These are phyloP conservation scores for Alternaria longipes DNA, from an alignment of 2,329 filamentous ascomycete genomes.

Conservation along the genomic window DNA sequence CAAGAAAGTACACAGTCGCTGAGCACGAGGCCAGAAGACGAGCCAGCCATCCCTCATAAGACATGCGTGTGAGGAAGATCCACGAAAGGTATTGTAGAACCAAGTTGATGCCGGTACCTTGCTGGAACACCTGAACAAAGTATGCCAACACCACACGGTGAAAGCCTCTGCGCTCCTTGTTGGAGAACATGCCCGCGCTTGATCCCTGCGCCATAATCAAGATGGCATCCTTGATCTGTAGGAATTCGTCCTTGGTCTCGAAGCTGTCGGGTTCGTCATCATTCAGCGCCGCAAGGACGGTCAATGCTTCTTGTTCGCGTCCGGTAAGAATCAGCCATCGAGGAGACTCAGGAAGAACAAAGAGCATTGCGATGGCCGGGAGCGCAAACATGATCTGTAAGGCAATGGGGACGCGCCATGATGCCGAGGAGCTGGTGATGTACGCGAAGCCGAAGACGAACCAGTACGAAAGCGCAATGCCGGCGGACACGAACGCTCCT, in stretches of 20 bases:
- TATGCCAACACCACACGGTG: conserved; percentile 56
- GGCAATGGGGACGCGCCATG: conserved; percentile 65
- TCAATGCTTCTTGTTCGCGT: conserved; percentile 56
- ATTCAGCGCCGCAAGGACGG: conserved; percentile 44
- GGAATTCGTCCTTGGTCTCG: conserved; percentile 52
- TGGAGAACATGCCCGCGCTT: conserved; percentile 34
- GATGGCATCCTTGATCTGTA: conserved; percentile 49
- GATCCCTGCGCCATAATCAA: conserved; percentile 43
- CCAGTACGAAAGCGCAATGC: conserved; percentile 63
- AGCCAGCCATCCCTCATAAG: conserved; percentile 57
- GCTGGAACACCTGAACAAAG: conserved; percentile 56
- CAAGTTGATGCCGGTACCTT: conserved; percentile 48
- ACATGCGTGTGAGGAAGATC: conserved; percentile 62
- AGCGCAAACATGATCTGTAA: conserved; percentile 67
- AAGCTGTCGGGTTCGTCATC: conserved; percentile 36
- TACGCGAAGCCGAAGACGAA: conserved; percentile 63
- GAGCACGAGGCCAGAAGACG: conserved; percentile 50
- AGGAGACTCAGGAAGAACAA: conserved; percentile 65
- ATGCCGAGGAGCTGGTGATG: conserved; percentile 40
- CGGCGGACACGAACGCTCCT: conserved; percentile 60
- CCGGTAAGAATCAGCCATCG: conserved; percentile 67
- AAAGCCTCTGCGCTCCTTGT: conserved; percentile 51
- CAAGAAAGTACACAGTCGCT: conserved; percentile 50
- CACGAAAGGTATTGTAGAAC: conserved; percentile 55
- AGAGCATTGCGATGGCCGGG: conserved; percentile 62